Conservation (phyloP, 176 grass and related monocot genomes). For the Typha latifolia region DNA sequence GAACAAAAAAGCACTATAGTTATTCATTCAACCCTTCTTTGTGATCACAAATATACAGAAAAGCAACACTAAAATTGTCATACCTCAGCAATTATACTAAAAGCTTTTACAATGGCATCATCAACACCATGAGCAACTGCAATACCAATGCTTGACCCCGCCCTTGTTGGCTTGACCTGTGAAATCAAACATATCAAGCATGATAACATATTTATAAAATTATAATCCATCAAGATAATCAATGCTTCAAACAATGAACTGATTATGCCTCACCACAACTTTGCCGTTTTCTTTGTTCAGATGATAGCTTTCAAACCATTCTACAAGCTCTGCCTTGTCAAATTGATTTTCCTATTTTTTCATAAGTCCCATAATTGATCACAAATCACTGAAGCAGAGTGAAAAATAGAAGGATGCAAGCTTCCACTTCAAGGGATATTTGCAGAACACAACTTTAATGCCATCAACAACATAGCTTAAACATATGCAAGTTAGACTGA, state of each 20-base stretch:
- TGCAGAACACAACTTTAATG: neutral
- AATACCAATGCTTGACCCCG: slow-evolving; percentile 89
- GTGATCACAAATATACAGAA: neutral
- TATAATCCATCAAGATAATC: neutral
- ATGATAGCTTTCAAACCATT: slow-evolving; percentile 49
- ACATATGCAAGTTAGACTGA: neutral
- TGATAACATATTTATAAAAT: neutral
- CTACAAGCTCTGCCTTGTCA: slow-evolving; percentile 30
- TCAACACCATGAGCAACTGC: slow-evolving; percentile 64
- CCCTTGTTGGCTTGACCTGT: slow-evolving; percentile 76
- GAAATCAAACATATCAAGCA: slow-evolving; percentile 6
- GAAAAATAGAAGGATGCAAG: neutral
- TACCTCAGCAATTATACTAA: slow-evolving; percentile 66
- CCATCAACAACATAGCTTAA: neutral
- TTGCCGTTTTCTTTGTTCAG: slow-evolving; percentile 71
- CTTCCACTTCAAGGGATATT: neutral
- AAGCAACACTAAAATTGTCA: slow-evolving; percentile 1
- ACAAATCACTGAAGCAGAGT: neutral
- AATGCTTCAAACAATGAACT: neutral
- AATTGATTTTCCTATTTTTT: slow-evolving; percentile 45
- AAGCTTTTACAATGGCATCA: slow-evolving; percentile 66
- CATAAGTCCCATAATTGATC: slow-evolving; percentile 13
- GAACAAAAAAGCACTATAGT: slow-evolving; percentile 9
- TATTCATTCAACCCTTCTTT: neutral
- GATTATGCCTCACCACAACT: slow-evolving; percentile 54